Evolutionary conservation across 106 monocot species (phyloP).

Genomic region (Triglochin maritima): DNA sequence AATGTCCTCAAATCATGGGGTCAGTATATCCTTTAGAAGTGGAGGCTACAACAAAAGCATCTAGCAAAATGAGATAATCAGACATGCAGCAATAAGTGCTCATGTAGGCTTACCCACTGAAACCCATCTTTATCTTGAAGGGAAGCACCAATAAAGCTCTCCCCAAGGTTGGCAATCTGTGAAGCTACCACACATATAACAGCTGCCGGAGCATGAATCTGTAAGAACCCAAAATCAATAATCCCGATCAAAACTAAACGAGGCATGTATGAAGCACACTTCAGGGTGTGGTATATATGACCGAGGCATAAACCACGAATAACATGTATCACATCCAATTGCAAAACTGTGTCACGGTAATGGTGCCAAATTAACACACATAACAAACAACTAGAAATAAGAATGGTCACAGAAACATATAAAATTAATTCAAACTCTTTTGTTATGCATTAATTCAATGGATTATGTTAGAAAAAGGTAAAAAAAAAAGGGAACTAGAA

Average conservation of each 20-base stretch:
- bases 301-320: too few species aligned
- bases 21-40: background rate
- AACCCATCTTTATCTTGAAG: conserved; percentile 29
- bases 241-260: background rate
- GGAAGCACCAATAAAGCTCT: conserved; percentile 30
- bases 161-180: conserved; percentile 28
- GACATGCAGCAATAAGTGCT: background rate
- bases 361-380: too few species aligned
- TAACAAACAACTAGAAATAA: too few species aligned
- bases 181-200: conserved; percentile 20
- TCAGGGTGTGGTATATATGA: too few species aligned
- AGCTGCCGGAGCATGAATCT: conserved; percentile 10
- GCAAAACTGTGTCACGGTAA: too few species aligned
- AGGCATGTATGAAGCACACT: too few species aligned
- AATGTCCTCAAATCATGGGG: background rate
- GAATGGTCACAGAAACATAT: too few species aligned
- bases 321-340: too few species aligned
- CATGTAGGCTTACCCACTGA: conserved; percentile 12
- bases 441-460: too few species aligned
- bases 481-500: too few species aligned
- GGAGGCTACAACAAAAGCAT: background rate
- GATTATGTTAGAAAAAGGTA: too few species aligned
- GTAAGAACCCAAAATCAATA: background rate
- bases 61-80: background rate
- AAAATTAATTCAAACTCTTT: too few species aligned